A percentile compares a stretch with the other conserved stretches of the same genome.
Evolutionary conservation across 305 asterid genomes (phyloP).

Genomic region (Fraxinus sp.): DNA sequence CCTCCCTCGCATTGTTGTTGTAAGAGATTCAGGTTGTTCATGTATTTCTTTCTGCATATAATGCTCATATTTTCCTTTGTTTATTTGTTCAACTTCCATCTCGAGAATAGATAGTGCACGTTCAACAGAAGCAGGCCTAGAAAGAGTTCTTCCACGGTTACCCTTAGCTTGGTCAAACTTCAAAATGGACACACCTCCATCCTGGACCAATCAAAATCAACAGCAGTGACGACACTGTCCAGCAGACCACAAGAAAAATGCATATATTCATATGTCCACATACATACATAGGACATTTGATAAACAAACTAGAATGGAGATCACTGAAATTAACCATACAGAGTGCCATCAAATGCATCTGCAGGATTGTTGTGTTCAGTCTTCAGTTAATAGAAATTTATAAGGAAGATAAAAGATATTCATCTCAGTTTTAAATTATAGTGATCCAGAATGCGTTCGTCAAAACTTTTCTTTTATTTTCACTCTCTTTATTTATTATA

Average conservation of each 20-base stretch:
- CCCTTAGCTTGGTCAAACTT: constrained; percentile 69
- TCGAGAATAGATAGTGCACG: constrained; percentile 91
- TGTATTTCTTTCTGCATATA: constrained; percentile 99
- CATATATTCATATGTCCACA: neutral
- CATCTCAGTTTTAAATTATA: neutral
- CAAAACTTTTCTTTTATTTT: neutral
- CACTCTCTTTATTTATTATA: neutral
- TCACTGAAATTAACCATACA: neutral
- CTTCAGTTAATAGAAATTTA: neutral
- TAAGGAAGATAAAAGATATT: neutral
- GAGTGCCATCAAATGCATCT: neutral
- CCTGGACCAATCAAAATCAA: constrained; percentile 45
- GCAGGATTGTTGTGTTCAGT: neutral
- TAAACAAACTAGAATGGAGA: neutral
- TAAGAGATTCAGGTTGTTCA: constrained; percentile 95
- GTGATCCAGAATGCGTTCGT: neutral
- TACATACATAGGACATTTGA: neutral
- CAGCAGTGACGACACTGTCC: neutral
- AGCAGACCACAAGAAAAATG: neutral
- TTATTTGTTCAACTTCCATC: constrained; percentile 98
- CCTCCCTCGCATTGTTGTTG: constrained; percentile 95
- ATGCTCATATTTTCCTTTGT: constrained; percentile 91
- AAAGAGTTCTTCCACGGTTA: constrained; percentile 46
- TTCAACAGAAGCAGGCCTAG: constrained; percentile 82
- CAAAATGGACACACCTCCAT: constrained; percentile 81